Conservation (phyloP, 176 grass and related monocot species). For the Puya raimondii region DNA sequence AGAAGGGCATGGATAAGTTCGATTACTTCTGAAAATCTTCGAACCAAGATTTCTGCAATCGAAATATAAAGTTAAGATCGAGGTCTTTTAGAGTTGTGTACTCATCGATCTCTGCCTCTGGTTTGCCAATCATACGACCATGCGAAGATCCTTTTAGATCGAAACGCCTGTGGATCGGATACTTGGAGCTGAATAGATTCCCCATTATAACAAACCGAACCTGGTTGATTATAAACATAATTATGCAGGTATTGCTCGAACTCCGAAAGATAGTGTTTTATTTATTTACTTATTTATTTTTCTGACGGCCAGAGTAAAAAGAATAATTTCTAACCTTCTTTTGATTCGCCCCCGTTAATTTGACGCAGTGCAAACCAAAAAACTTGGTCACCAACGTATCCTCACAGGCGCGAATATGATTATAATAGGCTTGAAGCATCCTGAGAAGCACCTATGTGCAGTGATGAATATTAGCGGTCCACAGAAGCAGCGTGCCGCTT, state of each 20-base stretch:
- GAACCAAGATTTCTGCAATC: conserved; percentile 59
- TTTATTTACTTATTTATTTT: background rate
- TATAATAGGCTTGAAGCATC: conserved; percentile 91
- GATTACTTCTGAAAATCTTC: conserved; percentile 65
- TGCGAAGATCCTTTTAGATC: conserved; percentile 92
- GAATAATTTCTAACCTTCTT: conserved; percentile 62
- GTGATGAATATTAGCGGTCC: background rate
- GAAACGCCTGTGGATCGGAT: conserved; percentile 78
- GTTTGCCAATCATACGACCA: conserved; percentile 69
- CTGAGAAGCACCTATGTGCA: conserved; percentile 61
- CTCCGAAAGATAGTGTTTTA: background rate
- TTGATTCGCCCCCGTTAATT: conserved; percentile 58
- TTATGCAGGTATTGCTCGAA: conserved; percentile 8
- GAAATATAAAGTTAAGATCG: conserved; percentile 94
- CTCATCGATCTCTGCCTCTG: conserved; percentile 71
- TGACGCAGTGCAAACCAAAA: conserved; percentile 85
- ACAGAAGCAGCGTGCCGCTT: background rate
- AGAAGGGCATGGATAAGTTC: background rate
- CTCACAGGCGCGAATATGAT: conserved; percentile 63
- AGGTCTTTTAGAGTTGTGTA: conserved; percentile 92
- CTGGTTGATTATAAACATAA: conserved; percentile 28
- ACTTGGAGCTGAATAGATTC: conserved; percentile 80
- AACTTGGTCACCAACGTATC: conserved; percentile 84
- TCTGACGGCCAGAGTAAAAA: conserved; percentile 9
- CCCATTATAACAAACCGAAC: conserved; percentile 98